phyloP scores from a whole-genome alignment of 1,284 basidiomycete genomes.

The Leccinum ponderosum region DNA sequence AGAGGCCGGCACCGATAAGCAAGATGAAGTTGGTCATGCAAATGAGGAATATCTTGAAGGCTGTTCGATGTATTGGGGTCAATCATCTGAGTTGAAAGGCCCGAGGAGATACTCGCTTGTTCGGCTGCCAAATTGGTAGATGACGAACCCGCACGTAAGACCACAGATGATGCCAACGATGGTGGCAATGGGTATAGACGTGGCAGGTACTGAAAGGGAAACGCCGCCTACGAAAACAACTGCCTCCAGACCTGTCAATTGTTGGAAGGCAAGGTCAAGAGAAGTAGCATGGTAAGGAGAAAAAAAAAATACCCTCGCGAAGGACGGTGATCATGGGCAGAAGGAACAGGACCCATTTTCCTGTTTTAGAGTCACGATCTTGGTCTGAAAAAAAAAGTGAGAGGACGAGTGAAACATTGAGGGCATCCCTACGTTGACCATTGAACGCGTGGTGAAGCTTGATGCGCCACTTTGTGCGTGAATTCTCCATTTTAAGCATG shows the following conservation, averaged over 20 bases:
- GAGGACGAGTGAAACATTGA: neutral
- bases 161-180: constrained; percentile 83
- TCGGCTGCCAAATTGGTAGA: constrained; percentile 76
- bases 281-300: neutral
- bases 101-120: constrained; percentile 49
- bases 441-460: constrained; percentile 84
- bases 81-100: neutral
- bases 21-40: constrained; percentile 88
- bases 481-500: constrained; percentile 73
- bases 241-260: constrained; percentile 71
- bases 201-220: constrained; percentile 77
- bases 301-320: constrained; percentile 70
- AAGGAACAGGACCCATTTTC: constrained; percentile 86
- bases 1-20: constrained; percentile 90
- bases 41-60: constrained; percentile 80
- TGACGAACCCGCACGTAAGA: constrained; percentile 62
- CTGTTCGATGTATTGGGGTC: constrained; percentile 33
- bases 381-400: constrained; percentile 27
- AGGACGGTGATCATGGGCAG: constrained; percentile 89
- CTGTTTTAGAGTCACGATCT: constrained; percentile 47
- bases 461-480: constrained; percentile 87
- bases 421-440: constrained; percentile 42
- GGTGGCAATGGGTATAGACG: constrained; percentile 86
- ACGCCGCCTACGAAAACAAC: constrained; percentile 94
- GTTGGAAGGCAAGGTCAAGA: neutral